Evolutionary conservation across 1,284 basidiomycete species (phyloP).

Genomic region (Pseudozyma hubeiensis): DNA sequence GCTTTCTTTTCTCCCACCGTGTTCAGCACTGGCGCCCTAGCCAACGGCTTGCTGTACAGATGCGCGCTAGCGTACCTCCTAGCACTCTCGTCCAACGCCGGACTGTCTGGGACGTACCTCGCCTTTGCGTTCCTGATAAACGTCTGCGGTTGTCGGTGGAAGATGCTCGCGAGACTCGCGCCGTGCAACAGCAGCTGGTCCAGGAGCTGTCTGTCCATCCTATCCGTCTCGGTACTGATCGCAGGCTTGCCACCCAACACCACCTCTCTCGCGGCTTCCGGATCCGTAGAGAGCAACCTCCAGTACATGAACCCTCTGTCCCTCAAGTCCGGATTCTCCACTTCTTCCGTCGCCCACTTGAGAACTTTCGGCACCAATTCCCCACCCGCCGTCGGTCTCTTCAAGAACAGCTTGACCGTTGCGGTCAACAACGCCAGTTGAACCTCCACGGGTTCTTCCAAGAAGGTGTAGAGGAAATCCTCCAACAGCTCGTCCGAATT

Average conservation of each 20-base stretch:
- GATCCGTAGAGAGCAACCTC: slow-evolving; percentile 91
- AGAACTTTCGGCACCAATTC: slow-evolving; percentile 93
- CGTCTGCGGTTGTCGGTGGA: slow-evolving; percentile 62
- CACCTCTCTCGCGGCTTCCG: slow-evolving; percentile 84
- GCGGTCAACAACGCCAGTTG: slow-evolving; percentile 95
- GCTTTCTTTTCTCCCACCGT: not conserved
- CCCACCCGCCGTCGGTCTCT: slow-evolving; percentile 89
- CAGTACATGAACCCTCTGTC: slow-evolving; percentile 99
- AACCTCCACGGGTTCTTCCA: slow-evolving; percentile 93
- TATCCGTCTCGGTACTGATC: slow-evolving; percentile 96
- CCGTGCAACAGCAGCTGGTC: slow-evolving; percentile 66
- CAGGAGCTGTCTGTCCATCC: slow-evolving; percentile 76
- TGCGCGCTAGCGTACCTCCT: slow-evolving; percentile 54
- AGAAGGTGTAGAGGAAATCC: slow-evolving; percentile 88
- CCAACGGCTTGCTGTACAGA: slow-evolving; percentile 54
- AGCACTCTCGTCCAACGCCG: slow-evolving; percentile 58
- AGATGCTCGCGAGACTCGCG: slow-evolving; percentile 60
- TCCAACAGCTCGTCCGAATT: slow-evolving; percentile 95
- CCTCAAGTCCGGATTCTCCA: slow-evolving; percentile 95
- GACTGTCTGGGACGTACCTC: slow-evolving; percentile 56
- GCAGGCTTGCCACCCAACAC: slow-evolving; percentile 94
- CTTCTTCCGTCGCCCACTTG: slow-evolving; percentile 96
- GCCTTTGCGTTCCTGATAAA: slow-evolving; percentile 61
- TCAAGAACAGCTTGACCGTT: slow-evolving; percentile 95
- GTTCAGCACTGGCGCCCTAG: slow-evolving; percentile 27